These are phyloP conservation scores for Capsicum rhomboideum DNA, from an alignment of 257 asterid species.

Conservation along the genomic window DNA sequence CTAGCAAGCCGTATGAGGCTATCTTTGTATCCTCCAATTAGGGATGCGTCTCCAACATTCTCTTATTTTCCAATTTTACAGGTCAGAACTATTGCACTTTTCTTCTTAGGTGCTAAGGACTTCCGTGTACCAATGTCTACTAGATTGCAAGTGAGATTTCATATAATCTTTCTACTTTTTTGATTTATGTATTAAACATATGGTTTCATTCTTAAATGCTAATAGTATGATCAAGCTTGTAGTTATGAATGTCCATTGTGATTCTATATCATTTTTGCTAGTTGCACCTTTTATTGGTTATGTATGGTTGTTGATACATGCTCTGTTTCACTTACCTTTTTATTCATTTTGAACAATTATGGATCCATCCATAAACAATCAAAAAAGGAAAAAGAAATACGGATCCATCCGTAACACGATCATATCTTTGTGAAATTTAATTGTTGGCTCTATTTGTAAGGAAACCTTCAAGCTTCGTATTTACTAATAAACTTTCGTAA, in stretches of 20 bases:
- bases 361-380: no score
- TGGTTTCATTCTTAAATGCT: not conserved
- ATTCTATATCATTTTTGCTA: not conserved
- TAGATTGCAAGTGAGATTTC: constrained; percentile 73
- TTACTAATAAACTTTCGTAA: not conserved
- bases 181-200: not conserved
- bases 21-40: constrained; percentile 63
- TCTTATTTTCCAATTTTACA: constrained; percentile 15
- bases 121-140: constrained; percentile 79
- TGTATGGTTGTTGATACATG: no score
- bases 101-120: constrained; percentile 84
- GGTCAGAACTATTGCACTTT: constrained; percentile 78
- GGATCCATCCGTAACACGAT: not conserved
- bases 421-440: no score
- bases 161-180: not conserved
- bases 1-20: no score
- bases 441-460: not conserved
- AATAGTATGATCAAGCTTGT: not conserved
- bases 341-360: not conserved
- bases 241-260: not conserved
- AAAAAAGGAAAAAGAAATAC: no score
- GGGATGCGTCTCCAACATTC: not conserved
- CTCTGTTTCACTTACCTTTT: not conserved
- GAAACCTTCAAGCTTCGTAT: not conserved
- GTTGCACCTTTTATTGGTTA: not conserved